Base-by-base conservation (phyloP, 257 asterid genomes). In the Solanum ossicruentum region DNA sequence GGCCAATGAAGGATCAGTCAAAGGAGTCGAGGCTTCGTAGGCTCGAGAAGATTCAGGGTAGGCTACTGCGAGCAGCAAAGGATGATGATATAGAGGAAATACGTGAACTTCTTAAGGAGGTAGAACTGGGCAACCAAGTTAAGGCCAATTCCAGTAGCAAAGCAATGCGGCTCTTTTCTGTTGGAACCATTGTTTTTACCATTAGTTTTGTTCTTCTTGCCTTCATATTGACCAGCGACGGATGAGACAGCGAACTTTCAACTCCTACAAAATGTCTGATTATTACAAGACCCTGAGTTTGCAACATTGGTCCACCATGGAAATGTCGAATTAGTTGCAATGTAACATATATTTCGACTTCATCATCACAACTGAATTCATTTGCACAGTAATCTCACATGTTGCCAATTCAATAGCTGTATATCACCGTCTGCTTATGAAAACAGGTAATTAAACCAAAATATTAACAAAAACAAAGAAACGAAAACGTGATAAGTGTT, bases 11-110 rank as follows among this genome's bases (percentile, higher is more conserved):
- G 88, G 92, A 91, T 78, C 84, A 86, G 12, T 87, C 91, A 43
- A 88, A 87, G 86, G 69, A 17, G 1, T 84, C 61, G 51, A 90
- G 92, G 87, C 91, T 93, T 26, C 75, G 85, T 12, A 95, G 91
- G 77, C 97, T 97, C 4, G 98, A 93, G 84, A 90, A 89, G 84
- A 88, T 97, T 80, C 94, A 92, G 71, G 88, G 89, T 82, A 86
- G 89, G 84, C 90, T 97, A 84, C 80, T 87, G 84, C 95, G 90
- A 86, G 99, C 99, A 21, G 97, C 98, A 0, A 97, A 97, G 88
- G 98, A 97, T 88, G 92, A 96, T 1, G 94, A 97, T 86, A 93
- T 94, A 82, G 93, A 92, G 45, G 83, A 51, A 90, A 97, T 97
- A 56, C 93, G 93, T 85, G 88, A 88, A 73, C 93, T 97, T 70